A percentile compares a stretch with the other conserved stretches of the same genome.
Conservation (phyloP, 2,329 filamentous ascomycete genomes). For the Graphiopsis chlorocephala region DNA sequence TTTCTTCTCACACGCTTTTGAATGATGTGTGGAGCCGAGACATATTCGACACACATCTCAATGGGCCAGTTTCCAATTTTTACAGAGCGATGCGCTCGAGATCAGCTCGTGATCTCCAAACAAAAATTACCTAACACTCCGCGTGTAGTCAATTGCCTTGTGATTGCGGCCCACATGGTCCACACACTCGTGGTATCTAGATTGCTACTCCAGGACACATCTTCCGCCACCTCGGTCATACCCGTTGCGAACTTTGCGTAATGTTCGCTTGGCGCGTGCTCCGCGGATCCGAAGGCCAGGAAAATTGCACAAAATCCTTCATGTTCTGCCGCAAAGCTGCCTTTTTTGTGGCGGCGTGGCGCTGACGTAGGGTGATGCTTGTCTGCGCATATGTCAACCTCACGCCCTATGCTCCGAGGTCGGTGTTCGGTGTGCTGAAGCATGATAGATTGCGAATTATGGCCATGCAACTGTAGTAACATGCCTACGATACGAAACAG, state of each 20-base stretch:
- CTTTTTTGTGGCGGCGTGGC: background rate
- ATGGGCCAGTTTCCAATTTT: background rate
- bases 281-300: background rate
- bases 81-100: background rate
- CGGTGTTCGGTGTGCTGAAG: background rate
- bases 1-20: background rate
- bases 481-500: background rate
- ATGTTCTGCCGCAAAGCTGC: background rate
- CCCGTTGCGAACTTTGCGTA: background rate
- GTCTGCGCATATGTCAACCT: background rate
- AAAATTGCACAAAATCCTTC: background rate
- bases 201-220: background rate
- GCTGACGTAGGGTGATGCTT: conserved; percentile 6
- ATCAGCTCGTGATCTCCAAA: background rate
- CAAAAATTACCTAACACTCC: background rate
- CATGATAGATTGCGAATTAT: background rate
- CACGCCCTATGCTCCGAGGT: background rate
- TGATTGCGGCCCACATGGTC: conserved; percentile 4
- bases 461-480: background rate
- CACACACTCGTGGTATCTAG: background rate
- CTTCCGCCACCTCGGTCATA: background rate
- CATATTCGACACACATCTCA: background rate
- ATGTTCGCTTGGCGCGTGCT: background rate
- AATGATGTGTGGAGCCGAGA: background rate
- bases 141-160: background rate